phyloP scores from a whole-genome alignment of 1,284 basidiomycete genomes.

The Papiliotrema flavescens region DNA sequence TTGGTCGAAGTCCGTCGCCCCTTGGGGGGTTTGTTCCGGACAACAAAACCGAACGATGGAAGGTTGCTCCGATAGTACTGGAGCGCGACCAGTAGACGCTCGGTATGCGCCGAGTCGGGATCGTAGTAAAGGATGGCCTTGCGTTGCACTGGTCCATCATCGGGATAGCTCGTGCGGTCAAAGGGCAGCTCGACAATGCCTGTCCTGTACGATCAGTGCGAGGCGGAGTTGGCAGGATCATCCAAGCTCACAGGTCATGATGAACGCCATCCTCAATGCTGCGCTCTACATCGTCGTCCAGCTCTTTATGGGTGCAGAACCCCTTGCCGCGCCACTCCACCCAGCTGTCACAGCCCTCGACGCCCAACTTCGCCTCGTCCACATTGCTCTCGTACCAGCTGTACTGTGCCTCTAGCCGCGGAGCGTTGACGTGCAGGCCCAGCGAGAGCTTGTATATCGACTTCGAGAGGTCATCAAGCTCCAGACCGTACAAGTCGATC shows the following conservation, averaged over 20 bases:
- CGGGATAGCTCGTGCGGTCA: conserved; percentile 63
- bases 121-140: conserved; percentile 67
- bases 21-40: conserved; percentile 60
- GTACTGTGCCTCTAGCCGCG: conserved; percentile 43
- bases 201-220: conserved; percentile 12
- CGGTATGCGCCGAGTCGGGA: conserved; percentile 58
- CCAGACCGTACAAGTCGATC: conserved; percentile 24
- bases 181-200: conserved; percentile 54
- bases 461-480: conserved; percentile 31
- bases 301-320: conserved; percentile 66
- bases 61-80: conserved; percentile 51
- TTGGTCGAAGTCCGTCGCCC: neutral
- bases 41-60: conserved; percentile 65
- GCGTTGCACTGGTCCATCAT: conserved; percentile 41
- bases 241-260: conserved; percentile 18
- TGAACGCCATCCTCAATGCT: conserved; percentile 50
- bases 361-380: conserved; percentile 57
- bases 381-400: conserved; percentile 47
- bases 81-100: conserved; percentile 65
- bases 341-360: conserved; percentile 67
- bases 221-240: neutral
- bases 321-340: conserved; percentile 79
- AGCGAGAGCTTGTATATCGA: conserved; percentile 52
- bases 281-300: conserved; percentile 57
- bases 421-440: conserved; percentile 39